Evolutionary conservation across 257 asterid species (phyloP), one percentile per base, ranked within the genome.

Genomic region (Ilex aquifolium): DNA sequence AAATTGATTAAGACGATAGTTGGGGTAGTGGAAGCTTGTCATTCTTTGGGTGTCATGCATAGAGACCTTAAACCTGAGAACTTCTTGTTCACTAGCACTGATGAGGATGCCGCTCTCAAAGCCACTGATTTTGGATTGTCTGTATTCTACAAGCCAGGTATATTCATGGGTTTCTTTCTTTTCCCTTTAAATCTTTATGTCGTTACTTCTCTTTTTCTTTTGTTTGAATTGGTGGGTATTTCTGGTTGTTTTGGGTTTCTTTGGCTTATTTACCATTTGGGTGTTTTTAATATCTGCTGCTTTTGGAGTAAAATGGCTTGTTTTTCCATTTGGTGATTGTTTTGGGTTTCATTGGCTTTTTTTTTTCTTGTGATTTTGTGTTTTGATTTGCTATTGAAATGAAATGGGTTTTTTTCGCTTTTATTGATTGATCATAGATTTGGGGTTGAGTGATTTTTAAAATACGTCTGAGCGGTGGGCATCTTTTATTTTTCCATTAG

Each of bases 111-210:
- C 73, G 79, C 83, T 15, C 86, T 89, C 48, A 85, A 89, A 80
- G 88, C 97, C 49, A 89, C 95, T 59, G 95, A 89, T 83, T 89
- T 89, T 71, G 97, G 97, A 57, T 95, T 89, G 60, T 89, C 95
- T 56, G 91, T 87, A 9, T 89, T 89, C 76, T 89, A 87, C 65
- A 87, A 83, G 72, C 97, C 97, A 81, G 97, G 97, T 88, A 63
- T 5, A 30, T 52, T 31, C 7, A 15, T 63, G 10, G 13, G 16
- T 30, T 40, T 32, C 42, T 66, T 58, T 16, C 13, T 53, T 59
- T 1, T 16, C 36, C 40, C 10, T 30, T 10, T 42, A 60, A 27
- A 13, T 61, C 27, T 52, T 44, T 2, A 31, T 48, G 31, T 44
- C 3, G 15, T 32, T 46, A 12, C 10, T 60, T 21, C 6, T 48